Conservation (phyloP, 2,329 filamentous ascomycete species). For the Sporothrix brasiliensis region DNA sequence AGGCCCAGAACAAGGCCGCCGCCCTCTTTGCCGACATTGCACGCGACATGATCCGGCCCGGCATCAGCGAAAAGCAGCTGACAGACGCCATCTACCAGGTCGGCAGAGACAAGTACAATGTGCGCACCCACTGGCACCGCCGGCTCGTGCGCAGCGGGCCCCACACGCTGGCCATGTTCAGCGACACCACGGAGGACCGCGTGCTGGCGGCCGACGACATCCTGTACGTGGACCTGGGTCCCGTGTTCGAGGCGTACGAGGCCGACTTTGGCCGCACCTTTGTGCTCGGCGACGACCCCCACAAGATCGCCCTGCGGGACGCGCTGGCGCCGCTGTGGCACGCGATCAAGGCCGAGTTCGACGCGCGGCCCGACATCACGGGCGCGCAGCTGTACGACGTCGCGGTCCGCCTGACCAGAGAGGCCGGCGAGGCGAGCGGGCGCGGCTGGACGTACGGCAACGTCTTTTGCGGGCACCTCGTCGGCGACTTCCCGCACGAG, state of each 20-base stretch:
- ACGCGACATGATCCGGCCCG: conserved; percentile 23
- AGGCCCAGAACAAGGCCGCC: conserved; percentile 29
- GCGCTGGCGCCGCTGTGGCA: conserved; percentile 28
- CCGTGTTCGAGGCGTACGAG: conserved; percentile 28
- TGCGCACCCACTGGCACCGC: conserved; percentile 29
- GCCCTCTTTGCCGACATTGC: conserved; percentile 25
- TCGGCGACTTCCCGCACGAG: conserved; percentile 30
- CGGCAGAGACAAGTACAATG: conserved; percentile 26
- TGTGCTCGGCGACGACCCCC: conserved; percentile 26
- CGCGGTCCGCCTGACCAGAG: background rate
- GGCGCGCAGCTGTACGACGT: conserved; percentile 24
- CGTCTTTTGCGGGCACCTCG: conserved; percentile 25
- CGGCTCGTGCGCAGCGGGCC: conserved; percentile 29
- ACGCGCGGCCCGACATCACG: conserved; percentile 16
- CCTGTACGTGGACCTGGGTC: conserved; percentile 27
- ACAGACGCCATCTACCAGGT: conserved; percentile 24
- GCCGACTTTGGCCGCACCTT: conserved; percentile 30
- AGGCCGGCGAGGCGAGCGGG: conserved; percentile 7
- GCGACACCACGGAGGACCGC: conserved; percentile 27
- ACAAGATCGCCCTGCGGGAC: conserved; percentile 25
- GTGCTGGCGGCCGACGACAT: conserved; percentile 24
- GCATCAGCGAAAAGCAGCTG: conserved; percentile 22
- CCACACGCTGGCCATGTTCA: conserved; percentile 26
- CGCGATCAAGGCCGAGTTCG: conserved; percentile 26
- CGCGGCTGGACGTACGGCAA: conserved; percentile 25